Base-by-base conservation (phyloP, 225 moss, liverwort and hornwort genomes). In the Asterella californica region DNA sequence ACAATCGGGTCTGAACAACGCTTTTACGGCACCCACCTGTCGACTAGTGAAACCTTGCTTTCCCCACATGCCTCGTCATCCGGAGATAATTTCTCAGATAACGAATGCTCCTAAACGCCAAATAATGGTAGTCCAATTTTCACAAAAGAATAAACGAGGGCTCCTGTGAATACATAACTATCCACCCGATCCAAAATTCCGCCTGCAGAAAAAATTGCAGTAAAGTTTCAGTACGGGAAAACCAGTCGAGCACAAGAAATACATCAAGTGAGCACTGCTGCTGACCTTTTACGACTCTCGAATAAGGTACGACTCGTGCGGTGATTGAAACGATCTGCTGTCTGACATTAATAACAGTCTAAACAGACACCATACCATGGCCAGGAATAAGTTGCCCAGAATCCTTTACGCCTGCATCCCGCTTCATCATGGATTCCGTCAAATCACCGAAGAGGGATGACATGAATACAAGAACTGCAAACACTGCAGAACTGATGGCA, bases 381-480 rank as follows among this genome's bases (percentile, higher is more conserved):
- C 97, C 97, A 81, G 97, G 97, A 73, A 94, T 97, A 6, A 97
- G 86, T 60, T 92, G 87, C 83, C 94, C 97, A 2, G 97, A 94
- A 89, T 97, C 97, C 78, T 97, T 97, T 4, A 97, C 97, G 74
- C 97, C 97, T 57, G 97, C 97, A 83, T 97, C 97, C 57, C 94
- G 91, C 86, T 97, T 97, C 46, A 97, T 97, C 94, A 97, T 94
- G 0, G 97, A 97, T 82, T 97, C 94, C 21, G 93, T 94, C 85
- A 97, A 88, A 84, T 97, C 97, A 80, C 97, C 97, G 80, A 97
- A 97, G 42, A 97, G 90, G 54, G 96, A 96, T 76, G 89, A 90
- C 87, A 94, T 77, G 72, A 96, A 93, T 49, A 96, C 92, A 77
- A 96, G 88, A 12, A 96, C 76, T 80, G 92, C 96, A 85, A 97